Conservation (phyloP, 2,329 filamentous ascomycete genomes). For the Colletotrichum kahawae region DNA sequence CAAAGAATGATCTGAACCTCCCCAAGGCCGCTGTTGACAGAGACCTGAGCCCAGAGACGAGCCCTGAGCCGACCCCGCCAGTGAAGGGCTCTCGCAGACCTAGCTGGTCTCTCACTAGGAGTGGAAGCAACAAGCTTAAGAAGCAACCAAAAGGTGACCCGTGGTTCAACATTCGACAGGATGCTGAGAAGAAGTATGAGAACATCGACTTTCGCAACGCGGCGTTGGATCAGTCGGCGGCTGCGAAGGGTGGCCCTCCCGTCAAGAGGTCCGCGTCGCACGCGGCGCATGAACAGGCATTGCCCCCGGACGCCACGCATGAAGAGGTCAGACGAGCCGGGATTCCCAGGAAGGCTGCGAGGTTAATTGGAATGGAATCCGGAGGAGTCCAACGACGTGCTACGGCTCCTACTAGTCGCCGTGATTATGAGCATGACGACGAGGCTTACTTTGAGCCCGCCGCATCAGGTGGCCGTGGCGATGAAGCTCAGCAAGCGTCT, state of each 20-base stretch:
- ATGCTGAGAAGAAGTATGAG: slow-evolving; percentile 44
- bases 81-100: slow-evolving; percentile 27
- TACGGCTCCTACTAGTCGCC: slow-evolving; percentile 12
- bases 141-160: slow-evolving; percentile 62
- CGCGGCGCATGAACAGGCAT: slow-evolving; percentile 34
- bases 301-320: slow-evolving; percentile 32
- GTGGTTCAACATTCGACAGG: slow-evolving; percentile 47
- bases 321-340: neutral
- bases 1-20: slow-evolving; percentile 45
- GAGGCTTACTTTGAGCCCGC: neutral
- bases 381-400: slow-evolving; percentile 20
- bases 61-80: slow-evolving; percentile 30
- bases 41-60: slow-evolving; percentile 8
- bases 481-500: neutral
- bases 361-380: slow-evolving; percentile 15
- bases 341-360: slow-evolving; percentile 23
- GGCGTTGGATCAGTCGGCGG: slow-evolving; percentile 24
- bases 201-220: slow-evolving; percentile 29
- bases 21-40: slow-evolving; percentile 27
- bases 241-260: slow-evolving; percentile 16
- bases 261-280: slow-evolving; percentile 21
- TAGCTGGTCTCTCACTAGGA: slow-evolving; percentile 45
- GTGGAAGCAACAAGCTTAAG: slow-evolving; percentile 62
- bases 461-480: neutral
- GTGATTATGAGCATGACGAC: slow-evolving; percentile 10